phyloP scores from a whole-genome alignment of 2,329 filamentous ascomycete species.

The Arthrobotrys musiformis region DNA sequence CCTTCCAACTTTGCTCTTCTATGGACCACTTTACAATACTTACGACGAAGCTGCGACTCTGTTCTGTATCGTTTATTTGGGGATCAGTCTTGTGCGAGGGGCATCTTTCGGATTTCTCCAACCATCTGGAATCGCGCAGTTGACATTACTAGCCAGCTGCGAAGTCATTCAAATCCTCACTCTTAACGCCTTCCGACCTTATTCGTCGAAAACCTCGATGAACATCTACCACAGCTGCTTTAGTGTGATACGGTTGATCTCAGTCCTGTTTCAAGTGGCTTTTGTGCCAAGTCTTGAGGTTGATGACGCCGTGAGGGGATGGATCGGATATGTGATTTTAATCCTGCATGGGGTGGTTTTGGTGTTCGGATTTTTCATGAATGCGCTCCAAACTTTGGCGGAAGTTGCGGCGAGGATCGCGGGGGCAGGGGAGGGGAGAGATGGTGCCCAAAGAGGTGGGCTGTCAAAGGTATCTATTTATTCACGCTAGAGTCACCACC shows the following conservation, averaged over 20 bases:
- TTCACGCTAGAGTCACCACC: background rate
- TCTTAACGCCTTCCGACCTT: conserved; percentile 88
- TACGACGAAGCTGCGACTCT: conserved; percentile 92
- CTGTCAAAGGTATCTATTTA: conserved; percentile 72
- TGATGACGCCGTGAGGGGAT: conserved; percentile 81
- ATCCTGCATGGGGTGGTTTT: conserved; percentile 85
- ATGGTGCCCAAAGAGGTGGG: conserved; percentile 79
- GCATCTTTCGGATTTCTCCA: conserved; percentile 93
- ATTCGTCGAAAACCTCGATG: conserved; percentile 92
- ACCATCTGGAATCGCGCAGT: conserved; percentile 89
- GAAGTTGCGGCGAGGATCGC: conserved; percentile 85
- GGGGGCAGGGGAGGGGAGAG: conserved; percentile 79
- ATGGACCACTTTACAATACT: conserved; percentile 95
- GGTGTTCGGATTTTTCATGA: conserved; percentile 91
- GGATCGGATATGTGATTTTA: conserved; percentile 93
- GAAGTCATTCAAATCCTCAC: conserved; percentile 91
- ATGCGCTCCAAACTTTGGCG: conserved; percentile 87
- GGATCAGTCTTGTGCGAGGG: conserved; percentile 85
- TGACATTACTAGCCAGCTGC: conserved; percentile 90
- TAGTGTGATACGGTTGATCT: conserved; percentile 78
- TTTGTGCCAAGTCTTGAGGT: conserved; percentile 87
- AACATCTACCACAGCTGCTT: conserved; percentile 94
- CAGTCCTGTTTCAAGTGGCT: conserved; percentile 79
- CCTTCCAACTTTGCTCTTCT: conserved; percentile 85
- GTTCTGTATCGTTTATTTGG: conserved; percentile 86